Base-by-base conservation (phyloP, 305 asterid species). In the Galium porrigens region DNA sequence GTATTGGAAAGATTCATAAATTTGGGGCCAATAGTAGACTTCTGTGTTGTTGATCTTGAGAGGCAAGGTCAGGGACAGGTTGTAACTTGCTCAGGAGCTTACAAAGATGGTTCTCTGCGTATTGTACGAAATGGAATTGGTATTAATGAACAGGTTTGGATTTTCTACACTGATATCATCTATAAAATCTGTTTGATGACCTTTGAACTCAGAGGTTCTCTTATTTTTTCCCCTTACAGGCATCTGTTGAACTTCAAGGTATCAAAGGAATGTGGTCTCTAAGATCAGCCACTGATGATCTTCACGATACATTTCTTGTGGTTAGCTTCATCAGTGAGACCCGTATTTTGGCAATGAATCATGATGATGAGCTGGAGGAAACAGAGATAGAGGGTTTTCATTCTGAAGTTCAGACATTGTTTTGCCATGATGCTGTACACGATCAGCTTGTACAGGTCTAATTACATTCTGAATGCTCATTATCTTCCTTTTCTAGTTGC, bases 21-120 rank as follows among this genome's bases (percentile, higher is more conserved):
- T 76, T 81, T 92, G 88, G 99, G 99, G 44, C 99, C 97, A 41
- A 92, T 92, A 66, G 96, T 89, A 52, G 99, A 92, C 79, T 92
- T 92, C 76, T 89, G 95, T 63, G 99, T 92, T 68, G 99, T 92
- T 74, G 99, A 92, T 76, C 77, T 89, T 70, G 99, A 89, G 82
- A 84, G 97, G 83, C 99, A 92, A 84, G 97, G 99, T 76, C 99
- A 89, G 81, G 99, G 97, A 68, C 97, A 92, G 84, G 99, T 92
- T 70, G 97, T 92, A 69, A 92, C 97, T 58, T 92, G 97, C 82
- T 89, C 96, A 15, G 97, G 99, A 72, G 97, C 99, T 73, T 92
- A 83, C 71, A 87, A 87, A 79, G 99, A 89, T 76, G 99, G 96
- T 56, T 92, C 99, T 60, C 85, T 92, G 67, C 94, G 99, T 65